Evolutionary conservation across 1,284 basidiomycete species (phyloP), one percentile per base, ranked within the genome.

Genomic region (Apiotrichum gamsii): DNA sequence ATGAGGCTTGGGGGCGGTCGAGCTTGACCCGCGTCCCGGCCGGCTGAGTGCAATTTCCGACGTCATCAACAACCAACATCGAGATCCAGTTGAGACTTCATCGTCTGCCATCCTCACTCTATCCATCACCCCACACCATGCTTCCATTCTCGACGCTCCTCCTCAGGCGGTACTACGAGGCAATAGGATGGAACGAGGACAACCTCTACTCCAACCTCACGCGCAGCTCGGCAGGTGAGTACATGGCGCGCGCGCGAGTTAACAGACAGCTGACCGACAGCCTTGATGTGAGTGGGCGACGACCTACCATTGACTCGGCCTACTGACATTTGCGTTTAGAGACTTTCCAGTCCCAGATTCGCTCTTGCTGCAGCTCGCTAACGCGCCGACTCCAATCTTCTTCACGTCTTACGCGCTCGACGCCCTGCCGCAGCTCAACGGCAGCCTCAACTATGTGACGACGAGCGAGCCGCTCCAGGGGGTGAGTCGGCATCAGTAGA

Each of bases 181-280:
- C 83, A 13, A 95, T 90, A 34, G 87, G 87, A 53, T 97, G 93
- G 93, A 93, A 93, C 64, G 88, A 94, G 69, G 90, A 96, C 72
- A 93, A 93, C 65, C 78, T 93, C 8, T 96, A 91, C 65, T 83
- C 86, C 5, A 89, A 94, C 60, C 68, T 97, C 30, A 96, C 90
- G 5, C 80, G 88, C 34, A 87, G 89, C 30, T 93, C 89, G 1
- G 84, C 80, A 74, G 85, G 88, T 90, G 53, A 52, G 81, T 74
- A n/a, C n/a, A n/a, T n/a, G n/a, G n/a, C n/a, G n/a, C n/a, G n/a
- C n/a, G n/a, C n/a, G n/a, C n/a, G n/a, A n/a, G n/a, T n/a, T n/a
- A n/a, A n/a, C n/a, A n/a, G n/a, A n/a, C n/a, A 60, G 19, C 48
- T 74, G 32, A 67, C 41, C 20, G 8, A 10, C 73, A 54, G 72